Percentiles rank a stretch among this genome's conserved stretches.
Evolutionary conservation across 805 yeast genomes (phyloP).

Genomic region (Saccharomycopsis lassenensis): DNA sequence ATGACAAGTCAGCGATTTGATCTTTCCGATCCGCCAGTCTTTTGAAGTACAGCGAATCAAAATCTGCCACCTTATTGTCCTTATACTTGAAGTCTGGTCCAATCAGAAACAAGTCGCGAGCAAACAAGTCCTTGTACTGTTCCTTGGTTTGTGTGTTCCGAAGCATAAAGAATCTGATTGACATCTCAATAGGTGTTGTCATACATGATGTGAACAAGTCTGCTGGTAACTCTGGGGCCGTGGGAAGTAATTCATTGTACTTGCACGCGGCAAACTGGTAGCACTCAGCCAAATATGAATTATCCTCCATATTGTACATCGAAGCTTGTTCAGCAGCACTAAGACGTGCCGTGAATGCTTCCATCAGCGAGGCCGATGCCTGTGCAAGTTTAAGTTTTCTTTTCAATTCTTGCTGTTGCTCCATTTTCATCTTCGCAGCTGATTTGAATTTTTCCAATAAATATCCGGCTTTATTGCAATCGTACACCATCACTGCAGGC

Average conservation of each 20-base stretch:
- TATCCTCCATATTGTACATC: too few species aligned
- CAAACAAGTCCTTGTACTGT: constrained; percentile 31
- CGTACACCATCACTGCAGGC: constrained; percentile 90
- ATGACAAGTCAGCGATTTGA: constrained; percentile 89
- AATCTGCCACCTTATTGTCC: constrained; percentile 25
- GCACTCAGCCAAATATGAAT: constrained; percentile 33
- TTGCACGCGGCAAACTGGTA: constrained; percentile 91
- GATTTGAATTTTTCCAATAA: constrained; percentile 81
- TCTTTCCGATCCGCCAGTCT: constrained; percentile 83
- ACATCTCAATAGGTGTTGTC: constrained; percentile 91
- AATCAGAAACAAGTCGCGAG: constrained; percentile 16
- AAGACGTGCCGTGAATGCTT: too few species aligned
- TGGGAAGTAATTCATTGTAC: constrained; percentile 75
- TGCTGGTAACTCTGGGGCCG: constrained; percentile 92
- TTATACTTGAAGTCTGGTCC: constrained; percentile 20
- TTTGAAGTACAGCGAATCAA: constrained; percentile 56
- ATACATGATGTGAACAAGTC: constrained; percentile 92
- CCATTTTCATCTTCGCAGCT: constrained; percentile 81
- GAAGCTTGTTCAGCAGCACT: too few species aligned
- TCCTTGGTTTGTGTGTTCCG: constrained; percentile 54
- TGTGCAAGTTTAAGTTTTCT: constrained; percentile 33
- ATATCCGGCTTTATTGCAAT: constrained; percentile 90
- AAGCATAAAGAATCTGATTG: constrained; percentile 83
- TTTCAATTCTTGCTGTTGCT: constrained; percentile 55
- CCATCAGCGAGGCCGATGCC: too few species aligned